Base-by-base conservation (phyloP, 768 basidiomycete genomes). In the Boletus sp. region DNA sequence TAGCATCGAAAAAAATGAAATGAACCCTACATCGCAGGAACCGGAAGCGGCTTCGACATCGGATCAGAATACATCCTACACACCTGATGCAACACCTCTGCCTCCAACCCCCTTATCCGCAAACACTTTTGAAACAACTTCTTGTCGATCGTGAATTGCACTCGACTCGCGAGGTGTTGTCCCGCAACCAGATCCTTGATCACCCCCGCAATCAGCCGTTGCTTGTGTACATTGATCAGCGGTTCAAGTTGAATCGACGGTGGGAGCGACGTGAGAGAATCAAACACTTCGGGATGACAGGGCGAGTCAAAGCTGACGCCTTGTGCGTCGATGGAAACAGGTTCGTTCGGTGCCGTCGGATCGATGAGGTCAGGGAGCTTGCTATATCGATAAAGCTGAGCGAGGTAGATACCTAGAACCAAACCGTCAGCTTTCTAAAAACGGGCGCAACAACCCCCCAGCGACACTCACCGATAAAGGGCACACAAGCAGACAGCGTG, bases 161-260 rank as follows among this genome's bases (percentile, higher is more conserved):
- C 77, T 27, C 81, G 81, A 54, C 85, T 83, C 2, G 91, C 88
- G 10, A 91, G 79, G 62, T 93, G 91, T 65, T 93, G 91, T 2
- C 89, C 88, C 10, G 86, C 83, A 8, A 93, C 88, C 51, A 93
- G 73, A 7, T 82, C 79, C 68, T 91, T 90, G 73, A 93, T 88
- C 39, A 90, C 85, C 15, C 80, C 81, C 10, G 91, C 89, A 49
- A 90, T 88, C 60, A 86, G 72, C 34, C 91, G 83, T 66, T 93
- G 91, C 70, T 93, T 93, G 70, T 93, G 89, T 7, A 93, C 86
- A 65, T 92, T 93, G 72, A 93, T 90, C 54, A 93, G 71, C 4
- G 91, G 90, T 62, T 93, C 90, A 29, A 93, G 79, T 56, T 85
- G 82, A 77, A 92, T 89, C n/a, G 81, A 80, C 1, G 82, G 65